Evolutionary conservation across 2,329 filamentous ascomycete species (phyloP).

Genomic region (Venturia nashicola): DNA sequence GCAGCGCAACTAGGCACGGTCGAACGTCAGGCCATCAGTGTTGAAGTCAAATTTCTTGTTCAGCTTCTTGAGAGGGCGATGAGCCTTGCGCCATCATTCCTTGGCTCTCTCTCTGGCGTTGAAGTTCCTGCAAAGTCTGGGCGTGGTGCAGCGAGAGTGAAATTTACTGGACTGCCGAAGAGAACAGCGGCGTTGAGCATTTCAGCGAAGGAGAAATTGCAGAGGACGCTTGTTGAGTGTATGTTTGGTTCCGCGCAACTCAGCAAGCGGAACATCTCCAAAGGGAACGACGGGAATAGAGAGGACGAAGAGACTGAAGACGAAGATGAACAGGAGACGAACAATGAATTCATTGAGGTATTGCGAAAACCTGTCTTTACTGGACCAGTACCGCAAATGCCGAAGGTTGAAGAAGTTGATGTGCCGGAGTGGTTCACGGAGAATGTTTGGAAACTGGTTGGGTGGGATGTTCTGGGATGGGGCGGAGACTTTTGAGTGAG

Average conservation of each 20-base stretch:
- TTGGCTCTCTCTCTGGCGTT: not conserved
- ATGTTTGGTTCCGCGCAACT: slow-evolving; percentile 4
- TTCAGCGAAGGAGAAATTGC: slow-evolving; percentile 4
- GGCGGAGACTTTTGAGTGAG: slow-evolving; percentile 9
- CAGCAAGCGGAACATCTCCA: not conserved
- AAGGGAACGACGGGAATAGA: not conserved
- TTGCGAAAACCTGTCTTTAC: slow-evolving; percentile 25
- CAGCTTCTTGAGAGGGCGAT: not conserved
- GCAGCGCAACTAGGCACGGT: not conserved
- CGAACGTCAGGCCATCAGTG: not conserved
- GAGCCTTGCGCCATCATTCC: slow-evolving; percentile 1
- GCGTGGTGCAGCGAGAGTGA: not conserved
- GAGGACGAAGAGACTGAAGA: not conserved
- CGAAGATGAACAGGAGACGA: not conserved
- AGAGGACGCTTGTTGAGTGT: slow-evolving; percentile 4
- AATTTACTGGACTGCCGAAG: not conserved
- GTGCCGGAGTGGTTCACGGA: slow-evolving; percentile 41
- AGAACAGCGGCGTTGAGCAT: not conserved
- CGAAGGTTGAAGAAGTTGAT: slow-evolving; percentile 26
- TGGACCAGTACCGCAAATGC: slow-evolving; percentile 18
- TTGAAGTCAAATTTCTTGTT: slow-evolving; percentile 1
- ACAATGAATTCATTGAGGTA: slow-evolving; percentile 28
- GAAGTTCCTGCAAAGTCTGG: not conserved
- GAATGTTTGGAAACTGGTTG: slow-evolving; percentile 44
- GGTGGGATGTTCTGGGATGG: slow-evolving; percentile 39